Evolutionary conservation across 2,329 filamentous ascomycete genomes (phyloP), one percentile per base, ranked within the genome.

Genomic region (Bipolaris zeicola): DNA sequence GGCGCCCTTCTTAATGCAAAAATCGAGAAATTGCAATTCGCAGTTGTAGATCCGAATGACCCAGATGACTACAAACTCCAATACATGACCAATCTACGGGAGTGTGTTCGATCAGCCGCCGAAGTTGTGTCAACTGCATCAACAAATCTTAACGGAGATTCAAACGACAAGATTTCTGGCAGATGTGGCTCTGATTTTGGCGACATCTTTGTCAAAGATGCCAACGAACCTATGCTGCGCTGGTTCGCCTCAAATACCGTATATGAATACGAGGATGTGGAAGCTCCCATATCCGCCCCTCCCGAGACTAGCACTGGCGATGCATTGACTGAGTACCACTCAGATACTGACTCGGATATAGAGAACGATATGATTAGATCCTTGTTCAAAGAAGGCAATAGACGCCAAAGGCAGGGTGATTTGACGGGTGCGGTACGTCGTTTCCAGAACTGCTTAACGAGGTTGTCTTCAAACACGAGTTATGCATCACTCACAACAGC

Each of bases 111-210:
- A 43, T 67, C 67, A 11, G 65, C 67, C 2, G 65, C 65, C 34
- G 64, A 64, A 41, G 61, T 69, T 11, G 64, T 61, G 4, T 69
- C 65, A 5, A 62, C 64, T 8, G 66, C 66, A 22, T 69, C 65
- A 2, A 61, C 65, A 22, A 65, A 57, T n/a, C 39, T 67, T 3
- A 60, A 55, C n/a, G 52, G 52, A 8, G 65, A 66, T 13, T 37
- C 42, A 3, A 57, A 48, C 39, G 62, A 64, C 11, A 61, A 28
- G 11, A 41, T 37, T 8, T 61, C 65, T 13, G 50, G 62, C 3
- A 58, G 46, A n/a, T 45, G 58, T 48, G 63, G 64, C 14, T 69
- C 66, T 6, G 65, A 68, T 24, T 64, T 66, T 39, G 65, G 65
- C 8, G 63, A 68, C n/a, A 43, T 65, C 6, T 65, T 69, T 37